Conservation (phyloP, 176 grass and related monocot genomes). For the Cocos nucifera region DNA sequence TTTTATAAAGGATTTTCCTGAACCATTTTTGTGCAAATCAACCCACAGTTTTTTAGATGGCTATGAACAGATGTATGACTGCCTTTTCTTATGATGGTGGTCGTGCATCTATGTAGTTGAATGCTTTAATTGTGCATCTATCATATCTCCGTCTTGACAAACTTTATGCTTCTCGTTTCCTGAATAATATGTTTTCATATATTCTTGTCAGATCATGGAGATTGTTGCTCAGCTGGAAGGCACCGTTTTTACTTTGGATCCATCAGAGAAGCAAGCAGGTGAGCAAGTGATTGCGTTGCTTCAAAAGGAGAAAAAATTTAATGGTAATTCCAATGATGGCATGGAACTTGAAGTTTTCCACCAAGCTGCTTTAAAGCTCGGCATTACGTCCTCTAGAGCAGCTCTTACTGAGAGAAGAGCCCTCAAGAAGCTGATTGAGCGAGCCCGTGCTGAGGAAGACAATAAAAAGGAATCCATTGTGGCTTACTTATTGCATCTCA, state of each 20-base stretch:
- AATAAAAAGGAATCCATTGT: slow-evolving; percentile 46
- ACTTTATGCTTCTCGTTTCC: no score
- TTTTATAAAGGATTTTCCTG: no score
- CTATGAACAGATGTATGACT: no score
- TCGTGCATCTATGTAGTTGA: no score
- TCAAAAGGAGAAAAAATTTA: slow-evolving; percentile 38
- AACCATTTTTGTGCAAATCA: no score
- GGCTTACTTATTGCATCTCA: slow-evolving; percentile 51
- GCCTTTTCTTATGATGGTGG: no score
- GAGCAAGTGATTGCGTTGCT: slow-evolving; percentile 51
- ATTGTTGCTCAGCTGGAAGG: slow-evolving; percentile 45
- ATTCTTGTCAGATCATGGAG: slow-evolving; percentile 43
- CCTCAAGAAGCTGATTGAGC: slow-evolving; percentile 58
- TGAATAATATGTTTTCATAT: neutral
- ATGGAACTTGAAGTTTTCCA: slow-evolving; percentile 58
- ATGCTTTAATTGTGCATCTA: no score
- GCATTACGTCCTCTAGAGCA: slow-evolving; percentile 40
- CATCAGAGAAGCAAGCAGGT: slow-evolving; percentile 49
- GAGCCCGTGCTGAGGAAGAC: slow-evolving; percentile 46
- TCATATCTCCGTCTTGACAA: no score
- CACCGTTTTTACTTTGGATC: slow-evolving; percentile 43
- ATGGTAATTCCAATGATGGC: slow-evolving; percentile 26
- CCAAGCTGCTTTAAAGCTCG: slow-evolving; percentile 37
- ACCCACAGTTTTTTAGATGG: no score
- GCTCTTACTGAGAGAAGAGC: slow-evolving; percentile 71